Conservation (phyloP, 2,329 filamentous ascomycete genomes). For the Phyllosticta citriasiana region DNA sequence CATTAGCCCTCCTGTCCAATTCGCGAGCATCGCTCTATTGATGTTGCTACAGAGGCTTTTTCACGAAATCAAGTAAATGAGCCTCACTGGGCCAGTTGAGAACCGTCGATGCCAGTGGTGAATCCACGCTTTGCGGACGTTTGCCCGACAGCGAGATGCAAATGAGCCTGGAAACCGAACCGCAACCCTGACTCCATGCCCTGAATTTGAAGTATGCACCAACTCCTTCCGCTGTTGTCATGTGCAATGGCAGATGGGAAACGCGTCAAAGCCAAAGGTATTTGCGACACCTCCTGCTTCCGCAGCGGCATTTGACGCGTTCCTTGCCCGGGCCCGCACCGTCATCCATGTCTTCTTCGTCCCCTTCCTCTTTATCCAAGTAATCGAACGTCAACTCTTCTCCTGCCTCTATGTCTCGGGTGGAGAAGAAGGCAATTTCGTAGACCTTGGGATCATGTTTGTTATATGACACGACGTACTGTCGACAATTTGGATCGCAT, state of each 20-base stretch:
- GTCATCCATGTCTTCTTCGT: conserved; percentile 21
- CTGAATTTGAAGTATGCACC: neutral
- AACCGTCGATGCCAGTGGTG: too few relatives aligned
- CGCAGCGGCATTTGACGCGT: conserved; percentile 41
- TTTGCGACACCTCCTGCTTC: conserved; percentile 55
- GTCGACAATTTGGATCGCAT: conserved; percentile 67
- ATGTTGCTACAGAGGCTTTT: too few relatives aligned
- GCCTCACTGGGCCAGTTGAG: too few relatives aligned
- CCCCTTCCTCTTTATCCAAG: conserved; percentile 50
- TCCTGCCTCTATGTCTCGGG: conserved; percentile 51
- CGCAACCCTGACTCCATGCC: neutral
- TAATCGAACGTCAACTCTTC: conserved; percentile 77
- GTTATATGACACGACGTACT: conserved; percentile 71
- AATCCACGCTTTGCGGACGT: too few relatives aligned
- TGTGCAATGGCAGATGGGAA: too few relatives aligned
- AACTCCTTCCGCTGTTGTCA: neutral
- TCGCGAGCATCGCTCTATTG: too few relatives aligned
- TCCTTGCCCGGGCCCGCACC: conserved; percentile 35
- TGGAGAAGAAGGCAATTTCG: conserved; percentile 67
- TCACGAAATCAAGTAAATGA: too few relatives aligned
- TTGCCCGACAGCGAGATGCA: neutral
- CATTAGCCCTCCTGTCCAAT: too few relatives aligned
- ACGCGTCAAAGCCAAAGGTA: conserved; percentile 49
- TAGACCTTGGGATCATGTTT: conserved; percentile 65
- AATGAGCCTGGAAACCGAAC: neutral